A percentile compares a stretch with the other conserved stretches of the same genome.
Conservation (phyloP, 2,329 filamentous ascomycete species). For the Trichophyton rubrum region DNA sequence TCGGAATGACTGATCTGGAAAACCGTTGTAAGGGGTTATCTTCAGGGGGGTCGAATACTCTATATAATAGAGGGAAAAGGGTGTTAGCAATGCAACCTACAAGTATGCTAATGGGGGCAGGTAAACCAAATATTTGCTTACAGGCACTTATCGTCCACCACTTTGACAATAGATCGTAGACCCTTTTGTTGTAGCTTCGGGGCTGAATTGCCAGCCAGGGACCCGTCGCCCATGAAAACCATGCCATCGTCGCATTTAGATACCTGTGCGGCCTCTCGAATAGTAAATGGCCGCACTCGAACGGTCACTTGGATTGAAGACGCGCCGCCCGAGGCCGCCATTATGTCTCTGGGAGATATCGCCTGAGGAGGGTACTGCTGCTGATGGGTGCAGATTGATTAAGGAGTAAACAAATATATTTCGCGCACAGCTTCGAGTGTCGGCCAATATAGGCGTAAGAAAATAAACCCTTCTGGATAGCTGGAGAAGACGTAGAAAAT, state of each 20-base stretch:
- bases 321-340: conserved; percentile 34
- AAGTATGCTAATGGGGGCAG: background rate
- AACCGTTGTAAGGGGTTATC: conserved; percentile 86
- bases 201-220: conserved; percentile 70
- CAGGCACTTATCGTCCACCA: conserved; percentile 92
- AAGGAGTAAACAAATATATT: conserved; percentile 5
- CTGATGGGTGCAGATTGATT: background rate
- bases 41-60: conserved; percentile 93
- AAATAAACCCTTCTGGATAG: background rate
- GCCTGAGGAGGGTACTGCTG: background rate
- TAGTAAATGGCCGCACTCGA: conserved; percentile 56
- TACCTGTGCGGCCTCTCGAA: conserved; percentile 89
- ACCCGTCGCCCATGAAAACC: conserved; percentile 91
- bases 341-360: conserved; percentile 14
- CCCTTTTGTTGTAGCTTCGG: conserved; percentile 79
- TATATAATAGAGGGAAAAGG: conserved; percentile 27
- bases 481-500: background rate
- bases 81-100: conserved; percentile 4
- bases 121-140: conserved; percentile 39
- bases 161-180: conserved; percentile 83
- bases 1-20: conserved; percentile 64
- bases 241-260: conserved; percentile 64
- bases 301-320: conserved; percentile 43
- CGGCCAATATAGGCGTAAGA: background rate
- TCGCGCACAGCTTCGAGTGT: background rate